Evolutionary conservation across 176 grass and related monocot species (phyloP).

Genomic region (Poa annua): DNA sequence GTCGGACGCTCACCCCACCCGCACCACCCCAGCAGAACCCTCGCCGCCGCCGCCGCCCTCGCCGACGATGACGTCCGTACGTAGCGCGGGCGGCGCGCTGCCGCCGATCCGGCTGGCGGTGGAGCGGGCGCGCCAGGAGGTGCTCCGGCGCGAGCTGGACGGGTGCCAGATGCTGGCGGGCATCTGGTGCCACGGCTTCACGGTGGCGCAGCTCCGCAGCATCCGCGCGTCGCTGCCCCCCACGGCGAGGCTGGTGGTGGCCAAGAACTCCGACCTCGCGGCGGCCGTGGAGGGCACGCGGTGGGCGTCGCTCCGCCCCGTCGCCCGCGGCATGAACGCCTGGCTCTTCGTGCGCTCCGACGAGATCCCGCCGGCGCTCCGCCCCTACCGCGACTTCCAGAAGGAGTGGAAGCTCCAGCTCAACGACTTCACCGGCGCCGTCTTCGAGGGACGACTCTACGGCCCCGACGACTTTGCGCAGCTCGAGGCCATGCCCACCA

Average conservation of each 20-base stretch:
- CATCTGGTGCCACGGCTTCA: conserved; percentile 93
- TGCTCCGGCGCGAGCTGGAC: conserved; percentile 68
- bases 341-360: conserved; percentile 99
- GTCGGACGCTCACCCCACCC: background rate
- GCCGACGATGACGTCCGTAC: conserved; percentile 56
- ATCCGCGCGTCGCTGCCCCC: conserved; percentile 67
- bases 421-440: conserved; percentile 94
- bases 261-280: conserved; percentile 88
- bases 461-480: conserved; percentile 78
- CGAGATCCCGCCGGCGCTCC: conserved; percentile 84
- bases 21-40: conserved; percentile 29
- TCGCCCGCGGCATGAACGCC: conserved; percentile 90
- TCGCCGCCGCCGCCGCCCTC: conserved; percentile 31
- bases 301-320: conserved; percentile 75
- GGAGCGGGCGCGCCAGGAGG: conserved; percentile 55
- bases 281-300: conserved; percentile 78
- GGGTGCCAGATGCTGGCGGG: conserved; percentile 80
- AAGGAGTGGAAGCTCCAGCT: conserved; percentile 78
- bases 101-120: conserved; percentile 65
- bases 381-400: conserved; percentile 90
- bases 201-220: conserved; percentile 78
- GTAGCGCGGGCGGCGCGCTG: conserved; percentile 45
- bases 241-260: conserved; percentile 65
- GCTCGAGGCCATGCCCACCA: conserved; percentile 90
- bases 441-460: conserved; percentile 88